Conservation (phyloP, 257 asterid genomes). For the Linaria vulgaris region DNA sequence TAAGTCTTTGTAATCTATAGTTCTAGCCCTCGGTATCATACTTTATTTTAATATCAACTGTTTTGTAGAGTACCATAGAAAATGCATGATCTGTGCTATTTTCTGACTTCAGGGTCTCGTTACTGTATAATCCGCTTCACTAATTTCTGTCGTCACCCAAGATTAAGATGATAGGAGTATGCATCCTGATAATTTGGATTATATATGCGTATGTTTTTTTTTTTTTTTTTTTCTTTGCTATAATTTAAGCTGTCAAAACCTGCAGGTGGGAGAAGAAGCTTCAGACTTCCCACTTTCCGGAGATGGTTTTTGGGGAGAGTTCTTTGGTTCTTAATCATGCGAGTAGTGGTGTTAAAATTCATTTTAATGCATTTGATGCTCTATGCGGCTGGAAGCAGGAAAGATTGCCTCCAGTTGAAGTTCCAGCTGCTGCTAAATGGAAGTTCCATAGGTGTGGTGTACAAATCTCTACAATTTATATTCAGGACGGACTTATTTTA, state of each 20-base stretch:
- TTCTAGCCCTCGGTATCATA: constrained; percentile 10
- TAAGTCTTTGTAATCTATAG: not conserved
- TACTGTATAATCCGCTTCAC: not conserved
- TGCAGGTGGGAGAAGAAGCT: constrained; percentile 97
- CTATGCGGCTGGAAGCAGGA: constrained; percentile 89
- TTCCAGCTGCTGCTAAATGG: constrained; percentile 98
- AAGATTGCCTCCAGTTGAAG: constrained; percentile 93
- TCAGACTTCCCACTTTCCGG: constrained; percentile 83
- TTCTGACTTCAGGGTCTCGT: not conserved
- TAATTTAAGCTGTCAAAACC: constrained; percentile 16
- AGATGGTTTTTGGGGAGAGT: constrained; percentile 97
- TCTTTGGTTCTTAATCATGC: constrained; percentile 67
- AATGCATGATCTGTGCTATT: too few species aligned
- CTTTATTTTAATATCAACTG: not conserved
- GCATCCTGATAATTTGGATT: not conserved
- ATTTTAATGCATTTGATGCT: constrained; percentile 92
- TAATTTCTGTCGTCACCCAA: not conserved
- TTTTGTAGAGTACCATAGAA: too few species aligned
- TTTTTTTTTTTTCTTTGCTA: not conserved
- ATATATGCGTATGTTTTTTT: too few species aligned
- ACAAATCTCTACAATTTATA: constrained; percentile 7
- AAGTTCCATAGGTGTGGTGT: constrained; percentile 67
- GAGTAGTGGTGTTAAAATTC: constrained; percentile 59
- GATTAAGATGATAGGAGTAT: constrained; percentile 14
- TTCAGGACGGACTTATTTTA: not conserved